Evolutionary conservation across 2,329 filamentous ascomycete species (phyloP), one percentile per base, ranked within the genome.

Genomic region (Lachnum nothofagi): DNA sequence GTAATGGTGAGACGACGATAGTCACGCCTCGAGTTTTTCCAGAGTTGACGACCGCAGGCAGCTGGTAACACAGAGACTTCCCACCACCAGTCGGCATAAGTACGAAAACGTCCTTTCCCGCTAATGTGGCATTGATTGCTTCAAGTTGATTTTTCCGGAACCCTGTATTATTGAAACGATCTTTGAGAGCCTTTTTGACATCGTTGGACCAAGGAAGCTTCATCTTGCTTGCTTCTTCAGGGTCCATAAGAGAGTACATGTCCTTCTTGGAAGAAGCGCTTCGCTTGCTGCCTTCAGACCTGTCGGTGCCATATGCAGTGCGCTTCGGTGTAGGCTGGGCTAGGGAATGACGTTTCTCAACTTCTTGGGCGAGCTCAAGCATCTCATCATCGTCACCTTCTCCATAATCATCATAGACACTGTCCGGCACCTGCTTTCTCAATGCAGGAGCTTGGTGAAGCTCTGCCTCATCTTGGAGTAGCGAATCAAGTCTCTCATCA

Each of bases 41-140:
- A 39, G 81, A 86, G 41, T 76, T 80, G 25, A 98, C 77, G 17
- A 97, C 79, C 2, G 93, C 88, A 12, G 93, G 94, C 10, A 98
- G 72, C 66, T 98, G 94, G 65, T 98, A 98, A 67, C 93, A 97
- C 1, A 98, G 75, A 1, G 91, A 97, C 65, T 98, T 98, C 35
- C 93, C 93, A 52, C 93, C 93, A 45, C 93, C 93, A 0, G 93
- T 98, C 2, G 94, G 93, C 93, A 98, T 98, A 33, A 98, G 74
- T 14, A 98, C 86, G 65, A 98, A 98, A 0, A 87, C 85, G 68
- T 98, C 91, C 55, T 91, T 83, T 3, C 91, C 93, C 24, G 73
- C 76, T 39, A 98, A 72, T 0, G 93, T 97, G 1, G 91, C 86
- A 67, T 98, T 97, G 67, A 98, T 96, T 12, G 93, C 91, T 67